A percentile compares a stretch with the other conserved stretches of the same genome.
phyloP scores from a whole-genome alignment of 1,284 basidiomycete species.

The Rhizopogon hawkerae region DNA sequence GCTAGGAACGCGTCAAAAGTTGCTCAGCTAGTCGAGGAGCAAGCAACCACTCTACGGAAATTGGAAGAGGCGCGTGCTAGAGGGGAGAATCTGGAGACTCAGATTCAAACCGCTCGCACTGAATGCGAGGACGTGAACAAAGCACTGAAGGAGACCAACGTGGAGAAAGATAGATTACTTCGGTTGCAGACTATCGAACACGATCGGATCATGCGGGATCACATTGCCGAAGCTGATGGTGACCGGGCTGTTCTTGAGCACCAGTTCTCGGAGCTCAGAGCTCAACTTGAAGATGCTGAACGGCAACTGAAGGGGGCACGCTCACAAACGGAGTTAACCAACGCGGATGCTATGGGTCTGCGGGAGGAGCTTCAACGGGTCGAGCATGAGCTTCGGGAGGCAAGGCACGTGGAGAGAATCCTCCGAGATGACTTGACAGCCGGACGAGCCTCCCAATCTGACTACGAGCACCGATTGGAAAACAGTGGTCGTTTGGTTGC shows the following conservation, averaged over 20 bases:
- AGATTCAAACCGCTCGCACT: constrained; percentile 56
- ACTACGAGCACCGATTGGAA: constrained; percentile 58
- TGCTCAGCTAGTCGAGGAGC: constrained; percentile 61
- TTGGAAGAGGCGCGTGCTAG: constrained; percentile 67
- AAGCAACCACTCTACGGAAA: constrained; percentile 56
- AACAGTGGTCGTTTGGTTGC: constrained; percentile 54
- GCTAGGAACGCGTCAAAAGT: constrained; percentile 57
- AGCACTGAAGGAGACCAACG: constrained; percentile 57
- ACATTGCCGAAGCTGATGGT: constrained; percentile 84
- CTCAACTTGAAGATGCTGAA: constrained; percentile 49
- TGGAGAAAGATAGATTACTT: constrained; percentile 70
- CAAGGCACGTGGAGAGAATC: constrained; percentile 50
- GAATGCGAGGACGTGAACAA: constrained; percentile 62
- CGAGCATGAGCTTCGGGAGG: constrained; percentile 57
- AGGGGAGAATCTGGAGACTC: constrained; percentile 64
- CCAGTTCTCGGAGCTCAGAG: constrained; percentile 72
- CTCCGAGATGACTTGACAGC: constrained; percentile 55
- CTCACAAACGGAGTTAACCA: constrained; percentile 49
- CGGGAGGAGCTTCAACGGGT: constrained; percentile 67
- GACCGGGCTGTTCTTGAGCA: constrained; percentile 85
- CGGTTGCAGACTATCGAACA: constrained; percentile 71
- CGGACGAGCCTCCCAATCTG: constrained; percentile 54
- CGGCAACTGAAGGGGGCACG: constrained; percentile 54
- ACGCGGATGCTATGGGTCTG: constrained; percentile 56
- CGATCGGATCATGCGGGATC: constrained; percentile 77